Evolutionary conservation across 371 early-diverging fungal species (phyloP).

Genomic region (Lichtheimia hyalospora): DNA sequence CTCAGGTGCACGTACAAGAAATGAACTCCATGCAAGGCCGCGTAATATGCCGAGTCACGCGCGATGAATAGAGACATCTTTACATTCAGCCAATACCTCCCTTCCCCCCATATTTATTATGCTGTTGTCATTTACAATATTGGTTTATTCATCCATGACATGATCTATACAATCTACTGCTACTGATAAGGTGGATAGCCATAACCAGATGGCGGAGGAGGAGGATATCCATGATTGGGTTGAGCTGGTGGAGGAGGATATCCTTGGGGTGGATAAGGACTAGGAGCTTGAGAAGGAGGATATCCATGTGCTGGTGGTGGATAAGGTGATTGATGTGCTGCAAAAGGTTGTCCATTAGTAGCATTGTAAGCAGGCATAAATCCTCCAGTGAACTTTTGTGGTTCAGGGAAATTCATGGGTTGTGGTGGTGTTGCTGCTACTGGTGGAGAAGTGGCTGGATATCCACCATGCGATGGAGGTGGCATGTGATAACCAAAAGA

Average conservation of each 20-base stretch:
- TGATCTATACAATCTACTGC: no score
- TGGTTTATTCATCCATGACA: no score
- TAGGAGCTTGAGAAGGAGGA: slow-evolving; percentile 9
- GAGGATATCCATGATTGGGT: not conserved
- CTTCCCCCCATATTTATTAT: no score
- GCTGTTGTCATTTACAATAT: no score
- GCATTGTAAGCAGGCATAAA: slow-evolving; percentile 12
- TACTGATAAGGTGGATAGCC: not conserved
- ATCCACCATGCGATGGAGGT: not conserved
- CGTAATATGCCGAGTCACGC: no score
- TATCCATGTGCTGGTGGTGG: slow-evolving; percentile 12
- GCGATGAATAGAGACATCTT: no score
- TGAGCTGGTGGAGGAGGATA: slow-evolving; percentile 15
- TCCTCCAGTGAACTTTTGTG: slow-evolving; percentile 11
- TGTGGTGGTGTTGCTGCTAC: not conserved
- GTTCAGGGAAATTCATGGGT: slow-evolving; percentile 19
- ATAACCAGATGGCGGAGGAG: not conserved
- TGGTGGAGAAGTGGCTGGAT: not conserved
- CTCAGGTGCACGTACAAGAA: no score
- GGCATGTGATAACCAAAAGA: no score
- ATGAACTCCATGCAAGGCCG: no score
- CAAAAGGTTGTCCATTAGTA: slow-evolving; percentile 15
- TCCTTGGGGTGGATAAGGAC: slow-evolving; percentile 10
- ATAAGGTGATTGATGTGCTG: slow-evolving; percentile 19
- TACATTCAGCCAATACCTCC: no score